Conservation (phyloP, 768 basidiomycete genomes). For the Rhizopogon roseolus region DNA sequence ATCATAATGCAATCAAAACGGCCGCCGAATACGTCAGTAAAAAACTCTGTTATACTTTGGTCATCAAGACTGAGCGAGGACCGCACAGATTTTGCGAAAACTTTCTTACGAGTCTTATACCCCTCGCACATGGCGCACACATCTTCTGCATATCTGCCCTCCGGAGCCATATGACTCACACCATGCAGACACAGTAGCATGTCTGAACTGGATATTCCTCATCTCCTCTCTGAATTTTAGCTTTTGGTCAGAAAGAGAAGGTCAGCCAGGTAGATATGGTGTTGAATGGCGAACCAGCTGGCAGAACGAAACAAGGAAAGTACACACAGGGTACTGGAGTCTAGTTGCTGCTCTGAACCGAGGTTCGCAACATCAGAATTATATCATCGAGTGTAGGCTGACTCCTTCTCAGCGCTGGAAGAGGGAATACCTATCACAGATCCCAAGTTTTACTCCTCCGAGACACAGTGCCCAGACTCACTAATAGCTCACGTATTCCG, state of each 20-base stretch:
- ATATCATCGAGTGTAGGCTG: not conserved
- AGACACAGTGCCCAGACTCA: slow-evolving; percentile 62
- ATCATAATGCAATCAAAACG: slow-evolving; percentile 52
- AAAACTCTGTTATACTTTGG: slow-evolving; percentile 4
- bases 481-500: slow-evolving; percentile 69
- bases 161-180: slow-evolving; percentile 53
- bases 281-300: slow-evolving; percentile 75
- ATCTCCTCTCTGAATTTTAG: slow-evolving; percentile 84
- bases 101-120: slow-evolving; percentile 63
- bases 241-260: slow-evolving; percentile 80
- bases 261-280: slow-evolving; percentile 58
- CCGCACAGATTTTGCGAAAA: slow-evolving; percentile 54
- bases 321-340: slow-evolving; percentile 86
- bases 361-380: slow-evolving; percentile 39
- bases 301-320: slow-evolving; percentile 41
- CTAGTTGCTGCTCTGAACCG: slow-evolving; percentile 79
- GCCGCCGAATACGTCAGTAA: slow-evolving; percentile 61
- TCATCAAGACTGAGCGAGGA: not conserved
- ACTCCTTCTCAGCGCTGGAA: slow-evolving; percentile 54
- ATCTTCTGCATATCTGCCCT: slow-evolving; percentile 65
- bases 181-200: slow-evolving; percentile 49
- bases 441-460: slow-evolving; percentile 74
- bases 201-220: slow-evolving; percentile 84
- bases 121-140: slow-evolving; percentile 75
- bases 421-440: slow-evolving; percentile 74